These are phyloP conservation scores for Bryoerythrophyllum caledonicum DNA, from an alignment of 225 moss, liverwort and hornwort genomes.

Conservation along the genomic window DNA sequence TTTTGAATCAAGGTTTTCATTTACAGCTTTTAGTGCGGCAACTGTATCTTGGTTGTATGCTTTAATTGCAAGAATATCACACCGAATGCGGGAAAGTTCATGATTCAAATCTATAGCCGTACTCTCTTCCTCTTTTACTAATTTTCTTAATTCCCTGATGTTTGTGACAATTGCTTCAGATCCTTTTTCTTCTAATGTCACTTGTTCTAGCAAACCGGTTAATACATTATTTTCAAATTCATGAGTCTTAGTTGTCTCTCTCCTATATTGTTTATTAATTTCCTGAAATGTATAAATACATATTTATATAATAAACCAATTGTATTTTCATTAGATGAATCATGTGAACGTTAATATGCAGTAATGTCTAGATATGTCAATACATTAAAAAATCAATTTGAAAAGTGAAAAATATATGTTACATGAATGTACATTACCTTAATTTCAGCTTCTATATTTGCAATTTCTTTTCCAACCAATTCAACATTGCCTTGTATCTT, in stretches of 20 bases:
- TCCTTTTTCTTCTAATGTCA: constrained; percentile 63
- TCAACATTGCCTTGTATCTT: constrained; percentile 51
- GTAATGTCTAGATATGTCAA: neutral
- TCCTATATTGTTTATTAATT: constrained; percentile 58
- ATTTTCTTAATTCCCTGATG: constrained; percentile 48
- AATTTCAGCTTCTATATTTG: constrained; percentile 43
- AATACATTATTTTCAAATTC: constrained; percentile 78
- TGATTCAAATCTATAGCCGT: constrained; percentile 70
- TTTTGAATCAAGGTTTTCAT: constrained; percentile 70
- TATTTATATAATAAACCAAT: neutral
- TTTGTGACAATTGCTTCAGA: constrained; percentile 47
- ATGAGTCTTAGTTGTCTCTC: constrained; percentile 59
- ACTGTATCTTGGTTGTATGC: constrained; percentile 71
- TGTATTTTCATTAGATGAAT: fast-evolving
- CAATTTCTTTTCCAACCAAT: constrained; percentile 35
- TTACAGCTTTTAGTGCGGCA: constrained; percentile 40
- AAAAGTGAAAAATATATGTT: too few relatives aligned
- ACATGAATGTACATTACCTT: constrained; percentile 42
- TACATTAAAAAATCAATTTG: too few relatives aligned
- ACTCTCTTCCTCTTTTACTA: constrained; percentile 68
- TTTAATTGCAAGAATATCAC: constrained; percentile 68
- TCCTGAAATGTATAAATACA: constrained; percentile 32
- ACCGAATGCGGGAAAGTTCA: constrained; percentile 68
- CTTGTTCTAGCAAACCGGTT: constrained; percentile 57
- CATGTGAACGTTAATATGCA: too few relatives aligned